These are phyloP conservation scores for Gnomoniopsis sp. DNA, from an alignment of 2,329 filamentous ascomycete species.

Conservation along the genomic window DNA sequence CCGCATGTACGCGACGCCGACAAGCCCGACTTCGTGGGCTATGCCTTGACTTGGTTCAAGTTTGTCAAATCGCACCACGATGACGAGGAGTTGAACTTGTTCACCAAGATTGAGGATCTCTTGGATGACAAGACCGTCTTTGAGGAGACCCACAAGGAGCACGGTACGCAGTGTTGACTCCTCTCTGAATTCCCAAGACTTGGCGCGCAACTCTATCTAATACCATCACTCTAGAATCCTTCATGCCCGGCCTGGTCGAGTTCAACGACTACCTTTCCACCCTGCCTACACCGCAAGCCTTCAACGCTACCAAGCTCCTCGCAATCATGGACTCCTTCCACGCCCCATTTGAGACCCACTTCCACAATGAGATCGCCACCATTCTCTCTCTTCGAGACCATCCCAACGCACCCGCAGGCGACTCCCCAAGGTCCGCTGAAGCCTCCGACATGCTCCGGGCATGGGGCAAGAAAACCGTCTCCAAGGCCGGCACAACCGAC, in stretches of 20 bases:
- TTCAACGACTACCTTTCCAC: slow-evolving; percentile 50
- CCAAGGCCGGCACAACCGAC: slow-evolving; percentile 55
- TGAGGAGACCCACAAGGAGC: slow-evolving; percentile 51
- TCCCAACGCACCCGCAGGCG: slow-evolving; percentile 45
- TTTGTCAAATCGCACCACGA: slow-evolving; percentile 60
- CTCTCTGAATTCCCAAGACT: no score
- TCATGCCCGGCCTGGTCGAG: slow-evolving; percentile 47
- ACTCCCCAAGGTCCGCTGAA: slow-evolving; percentile 39
- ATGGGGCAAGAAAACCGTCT: slow-evolving; percentile 63
- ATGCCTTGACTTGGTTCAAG: slow-evolving; percentile 54
- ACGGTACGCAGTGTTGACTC: slow-evolving; percentile 35
- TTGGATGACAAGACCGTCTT: slow-evolving; percentile 49
- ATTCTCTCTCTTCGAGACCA: slow-evolving; percentile 49
- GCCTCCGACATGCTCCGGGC: slow-evolving; percentile 52
- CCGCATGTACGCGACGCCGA: slow-evolving; percentile 48
- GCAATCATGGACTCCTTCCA: slow-evolving; percentile 50
- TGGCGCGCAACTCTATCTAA: background rate
- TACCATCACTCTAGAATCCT: slow-evolving; percentile 33
- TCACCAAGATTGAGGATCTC: slow-evolving; percentile 51
- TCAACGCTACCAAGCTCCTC: slow-evolving; percentile 43
- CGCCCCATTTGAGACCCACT: slow-evolving; percentile 48
- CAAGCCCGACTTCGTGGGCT: slow-evolving; percentile 54
- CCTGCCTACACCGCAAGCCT: slow-evolving; percentile 37
- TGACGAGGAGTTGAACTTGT: slow-evolving; percentile 56
- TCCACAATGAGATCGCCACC: slow-evolving; percentile 52